Base-by-base conservation (phyloP, 1,284 basidiomycete species). In the Rhodofomes roseus region DNA sequence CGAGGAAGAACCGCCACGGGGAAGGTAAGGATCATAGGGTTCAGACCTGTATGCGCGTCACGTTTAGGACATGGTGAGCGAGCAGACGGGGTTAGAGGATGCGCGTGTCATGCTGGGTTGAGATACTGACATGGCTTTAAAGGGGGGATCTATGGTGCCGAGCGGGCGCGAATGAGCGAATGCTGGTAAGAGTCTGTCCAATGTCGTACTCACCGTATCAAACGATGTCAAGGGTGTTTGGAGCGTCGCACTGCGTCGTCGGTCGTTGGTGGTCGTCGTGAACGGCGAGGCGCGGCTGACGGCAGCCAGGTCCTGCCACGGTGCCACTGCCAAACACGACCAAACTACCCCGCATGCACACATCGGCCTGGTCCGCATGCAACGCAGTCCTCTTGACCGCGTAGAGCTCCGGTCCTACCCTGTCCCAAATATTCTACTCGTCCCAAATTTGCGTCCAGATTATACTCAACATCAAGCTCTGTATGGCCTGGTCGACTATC, bases 21-120 rank as follows among this genome's bases (percentile, higher is more conserved):
- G 93, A 66, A 97, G 83, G 79, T 97, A 97, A 67, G 95, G 95
- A 83, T 97, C 95, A 77, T 96, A 96, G 72, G 94, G 94, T 79
- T 96, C 92, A 75, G 90, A 90, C 89, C 90, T 91, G 55, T 34
- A 51, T 48, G n/a, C 54, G 16, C 51, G 54, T 56, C 31, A 20
- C 23, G 46, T 46, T 51, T 9, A 48, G 36, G 34, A 16, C 54
- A 51, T 23, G 20, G 58, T 48, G 54, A 22, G 52, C 22, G 36
- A 25, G 57, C 54, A 59, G 57, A 55, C 63, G 37, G 57, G 9
- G 61, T 52, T 61, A 63, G 54, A 59, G 57, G 31, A 63, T 56
- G 29, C 16, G 18, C 29, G 34, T 37, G 29, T 52, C 31, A 20
- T 34, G n/a, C 50, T 34, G 3, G 34, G 50, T 36, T 34, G 29